Evolutionary conservation across 805 yeast species (phyloP).

Genomic region (Cyberlindnera maclurae): DNA sequence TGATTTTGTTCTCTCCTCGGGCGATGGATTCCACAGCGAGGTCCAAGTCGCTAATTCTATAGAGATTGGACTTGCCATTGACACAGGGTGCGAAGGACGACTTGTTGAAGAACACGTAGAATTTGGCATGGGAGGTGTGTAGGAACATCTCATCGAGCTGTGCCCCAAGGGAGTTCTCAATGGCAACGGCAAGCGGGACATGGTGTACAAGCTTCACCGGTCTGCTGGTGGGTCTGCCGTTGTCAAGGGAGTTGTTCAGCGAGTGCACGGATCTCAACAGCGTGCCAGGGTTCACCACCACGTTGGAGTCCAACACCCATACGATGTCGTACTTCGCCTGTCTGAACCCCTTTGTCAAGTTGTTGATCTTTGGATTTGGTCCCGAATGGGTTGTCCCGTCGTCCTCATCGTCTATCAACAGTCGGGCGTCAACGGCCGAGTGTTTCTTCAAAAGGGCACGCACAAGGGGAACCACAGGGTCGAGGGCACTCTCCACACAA

Average conservation of each 20-base stretch:
- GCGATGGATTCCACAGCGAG: conserved; percentile 41
- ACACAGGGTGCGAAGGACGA: conserved; percentile 80
- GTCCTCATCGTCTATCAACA: conserved; percentile 38
- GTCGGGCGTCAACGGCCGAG: conserved; percentile 39
- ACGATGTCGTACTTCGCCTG: conserved; percentile 63
- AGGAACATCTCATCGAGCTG: conserved; percentile 79
- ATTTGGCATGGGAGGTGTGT: conserved; percentile 77
- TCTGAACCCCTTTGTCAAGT: conserved; percentile 72
- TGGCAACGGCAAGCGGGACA: conserved; percentile 57
- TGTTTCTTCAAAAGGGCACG: conserved; percentile 41
- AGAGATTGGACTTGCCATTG: conserved; percentile 82
- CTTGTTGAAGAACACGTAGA: conserved; percentile 72
- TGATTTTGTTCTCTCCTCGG: conserved; percentile 22
- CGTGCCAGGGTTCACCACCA: conserved; percentile 64
- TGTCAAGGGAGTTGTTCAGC: conserved; percentile 41
- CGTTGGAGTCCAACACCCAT: conserved; percentile 86
- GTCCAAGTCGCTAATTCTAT: conserved; percentile 61
- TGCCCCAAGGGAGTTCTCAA: conserved; percentile 41
- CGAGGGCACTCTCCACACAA: conserved; percentile 59
- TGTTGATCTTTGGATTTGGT: conserved; percentile 86
- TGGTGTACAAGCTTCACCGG: conserved; percentile 73
- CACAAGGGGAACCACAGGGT: conserved; percentile 59
- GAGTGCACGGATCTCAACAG: conserved; percentile 56
- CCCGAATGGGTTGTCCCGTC: conserved; percentile 47
- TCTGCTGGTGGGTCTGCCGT: conserved; percentile 35